A percentile compares a stretch with the other conserved stretches of the same genome.
Evolutionary conservation across 2,329 filamentous ascomycete species (phyloP).

Genomic region (Ustulina deusta): DNA sequence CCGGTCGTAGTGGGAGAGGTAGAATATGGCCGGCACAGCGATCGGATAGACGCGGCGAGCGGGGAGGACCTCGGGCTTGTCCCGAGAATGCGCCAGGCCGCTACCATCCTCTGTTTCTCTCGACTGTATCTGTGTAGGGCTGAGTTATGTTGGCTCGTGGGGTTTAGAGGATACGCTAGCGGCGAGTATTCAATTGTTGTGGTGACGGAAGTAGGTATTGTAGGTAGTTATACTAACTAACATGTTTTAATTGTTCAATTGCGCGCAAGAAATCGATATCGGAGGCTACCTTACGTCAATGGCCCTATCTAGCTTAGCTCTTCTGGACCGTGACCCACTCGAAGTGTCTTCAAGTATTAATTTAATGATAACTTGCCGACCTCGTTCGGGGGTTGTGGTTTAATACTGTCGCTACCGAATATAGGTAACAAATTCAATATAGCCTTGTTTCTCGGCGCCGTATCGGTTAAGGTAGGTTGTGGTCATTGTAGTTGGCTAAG

Average conservation of each 20-base stretch:
- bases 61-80: conserved; percentile 16
- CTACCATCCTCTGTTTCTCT: conserved; percentile 22
- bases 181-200: not conserved
- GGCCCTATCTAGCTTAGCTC: conserved; percentile 9
- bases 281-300: conserved; percentile 27
- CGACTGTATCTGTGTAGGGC: not conserved
- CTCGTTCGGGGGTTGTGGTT: no score
- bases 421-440: no score
- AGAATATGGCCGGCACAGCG: conserved; percentile 33
- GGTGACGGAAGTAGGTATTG: not conserved
- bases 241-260: not conserved
- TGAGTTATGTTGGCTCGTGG: not conserved
- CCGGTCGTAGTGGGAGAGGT: conserved; percentile 27
- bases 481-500: no score
- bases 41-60: conserved; percentile 24
- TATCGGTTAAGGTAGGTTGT: no score
- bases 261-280: conserved; percentile 30
- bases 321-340: not conserved
- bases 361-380: no score
- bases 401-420: no score
- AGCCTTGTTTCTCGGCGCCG: not conserved
- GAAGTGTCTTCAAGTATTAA: no score
- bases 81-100: conserved; percentile 26
- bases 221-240: no score
- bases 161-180: not conserved